Evolutionary conservation across 2,329 filamentous ascomycete species (phyloP), one percentile per base, ranked within the genome.

Genomic region (Magnaporthiopsis poae): DNA sequence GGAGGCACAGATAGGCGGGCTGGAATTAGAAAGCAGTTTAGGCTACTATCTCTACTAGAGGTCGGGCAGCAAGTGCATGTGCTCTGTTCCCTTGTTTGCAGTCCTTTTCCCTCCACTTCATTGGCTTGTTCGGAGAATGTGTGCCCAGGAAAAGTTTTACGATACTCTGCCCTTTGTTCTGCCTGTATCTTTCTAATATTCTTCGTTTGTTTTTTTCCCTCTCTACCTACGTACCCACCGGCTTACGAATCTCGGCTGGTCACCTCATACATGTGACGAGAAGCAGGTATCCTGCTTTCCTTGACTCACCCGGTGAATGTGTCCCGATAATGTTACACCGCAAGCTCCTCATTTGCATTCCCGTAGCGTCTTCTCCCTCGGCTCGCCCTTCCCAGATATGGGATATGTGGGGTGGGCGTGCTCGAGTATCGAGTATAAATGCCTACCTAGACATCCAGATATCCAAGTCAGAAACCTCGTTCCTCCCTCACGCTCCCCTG

Each of bases 1-100:
- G 66, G 36, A 72, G 35, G 63, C 62, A 69, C 62, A 68, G 63
- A 56, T 76, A 9, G 62, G 68, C 12, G 74, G 73, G 27, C 36
- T 76, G 68, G 69, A 71, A 15, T 66, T 75, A 67, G 72, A 73
- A 68, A 74, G 73, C 61, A 68, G 66, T n/a, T 67, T 72, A 25
- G 74, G 75, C 18, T 75, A 73, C 64, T 68, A 66, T 25, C 67
- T 72, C 27, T 73, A 73, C 66, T 73, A 35, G 21, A n/a, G 18
- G 8, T 21, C 9, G 7, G n/a, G 7, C 7, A n/a, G 46, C 2
- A 8, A n/a, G 21, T n/a, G 46, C 18, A 18, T 56, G 7, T 56
- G 18, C 4, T 52, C 46, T 56, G 5, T 11, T 56, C 12, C 3
- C 21, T 56, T 56, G 46, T 56, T 21, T 56, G n/a, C 8, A 5